phyloP scores from a whole-genome alignment of 371 early-diverging fungal species.

The Lichtheimia hyalospora region DNA sequence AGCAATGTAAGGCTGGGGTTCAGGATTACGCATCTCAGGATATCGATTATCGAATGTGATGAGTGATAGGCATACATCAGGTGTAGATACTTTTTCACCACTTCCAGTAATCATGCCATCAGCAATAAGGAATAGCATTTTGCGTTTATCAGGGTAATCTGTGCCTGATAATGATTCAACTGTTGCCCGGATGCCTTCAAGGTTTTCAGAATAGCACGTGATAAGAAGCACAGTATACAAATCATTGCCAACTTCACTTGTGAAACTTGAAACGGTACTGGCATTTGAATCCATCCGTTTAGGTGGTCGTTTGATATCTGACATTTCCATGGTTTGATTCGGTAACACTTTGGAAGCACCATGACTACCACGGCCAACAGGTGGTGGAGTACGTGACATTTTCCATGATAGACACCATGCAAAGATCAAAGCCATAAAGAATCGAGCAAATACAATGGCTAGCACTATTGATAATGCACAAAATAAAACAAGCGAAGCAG shows the following conservation, averaged over 20 bases:
- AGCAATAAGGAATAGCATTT: constrained; percentile 87
- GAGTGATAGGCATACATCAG: constrained; percentile 69
- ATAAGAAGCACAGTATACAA: constrained; percentile 66
- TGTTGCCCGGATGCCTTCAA: constrained; percentile 83
- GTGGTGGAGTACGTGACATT: constrained; percentile 51
- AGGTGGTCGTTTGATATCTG: constrained; percentile 22
- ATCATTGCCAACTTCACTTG: constrained; percentile 40
- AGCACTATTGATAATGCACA: constrained; percentile 67
- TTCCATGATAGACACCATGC: constrained; percentile 79
- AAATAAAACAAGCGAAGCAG: constrained; percentile 72
- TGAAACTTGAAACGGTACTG: constrained; percentile 6
- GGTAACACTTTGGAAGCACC: background rate
- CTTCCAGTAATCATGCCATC: constrained; percentile 87
- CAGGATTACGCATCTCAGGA: constrained; percentile 55
- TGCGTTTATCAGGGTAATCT: constrained; percentile 85
- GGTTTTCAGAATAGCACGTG: constrained; percentile 92
- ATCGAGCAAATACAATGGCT: constrained; percentile 70
- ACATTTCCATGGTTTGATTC: constrained; percentile 27
- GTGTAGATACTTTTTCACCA: constrained; percentile 76
- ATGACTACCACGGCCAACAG: constrained; percentile 3
- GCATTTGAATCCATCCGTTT: constrained; percentile 18
- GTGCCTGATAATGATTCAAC: constrained; percentile 89
- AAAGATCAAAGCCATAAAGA: constrained; percentile 84
- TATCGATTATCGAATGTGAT: constrained; percentile 49
- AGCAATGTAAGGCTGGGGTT: constrained; percentile 79